Conservation (phyloP, 495 filamentous ascomycete species). For the Lindgomyces ingoldianus region DNA sequence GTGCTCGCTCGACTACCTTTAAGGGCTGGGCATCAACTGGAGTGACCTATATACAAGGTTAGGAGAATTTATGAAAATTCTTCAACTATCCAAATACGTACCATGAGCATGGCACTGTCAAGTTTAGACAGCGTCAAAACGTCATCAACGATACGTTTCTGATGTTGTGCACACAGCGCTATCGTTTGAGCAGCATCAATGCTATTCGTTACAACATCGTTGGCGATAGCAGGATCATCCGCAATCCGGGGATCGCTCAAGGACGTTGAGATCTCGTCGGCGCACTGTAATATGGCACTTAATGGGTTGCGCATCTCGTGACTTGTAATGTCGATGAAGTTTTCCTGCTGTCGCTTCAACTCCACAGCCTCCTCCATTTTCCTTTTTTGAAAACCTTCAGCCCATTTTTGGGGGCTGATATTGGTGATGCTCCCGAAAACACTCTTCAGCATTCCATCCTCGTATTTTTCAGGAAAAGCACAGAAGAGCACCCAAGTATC, state of each 20-base stretch:
- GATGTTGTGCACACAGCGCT: constrained; percentile 70
- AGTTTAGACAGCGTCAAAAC: constrained; percentile 79
- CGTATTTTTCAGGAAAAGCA: constrained; percentile 65
- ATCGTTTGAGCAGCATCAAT: constrained; percentile 77
- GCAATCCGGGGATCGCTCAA: constrained; percentile 50
- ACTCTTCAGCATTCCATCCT: constrained; percentile 60
- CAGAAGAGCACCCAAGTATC: constrained; percentile 73
- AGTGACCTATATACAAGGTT: constrained; percentile 46
- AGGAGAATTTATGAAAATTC: too few relatives aligned
- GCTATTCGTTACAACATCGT: constrained; percentile 57
- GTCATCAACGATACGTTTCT: constrained; percentile 79
- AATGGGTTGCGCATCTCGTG: constrained; percentile 88
- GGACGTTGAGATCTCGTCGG: constrained; percentile 68
- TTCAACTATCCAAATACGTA: neutral
- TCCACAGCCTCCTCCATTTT: constrained; percentile 50
- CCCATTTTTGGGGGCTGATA: constrained; percentile 53
- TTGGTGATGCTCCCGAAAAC: constrained; percentile 62
- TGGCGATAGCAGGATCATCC: constrained; percentile 16
- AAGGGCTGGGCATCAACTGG: constrained; percentile 68
- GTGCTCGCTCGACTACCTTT: constrained; percentile 62
- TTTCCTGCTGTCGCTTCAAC: constrained; percentile 56
- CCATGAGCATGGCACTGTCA: constrained; percentile 70
- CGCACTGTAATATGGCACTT: constrained; percentile 77
- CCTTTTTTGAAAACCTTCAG: constrained; percentile 62
- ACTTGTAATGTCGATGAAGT: constrained; percentile 86